These are phyloP conservation scores for Phyllosticta capitalensis DNA, from an alignment of 2,329 filamentous ascomycete genomes.

Conservation along the genomic window DNA sequence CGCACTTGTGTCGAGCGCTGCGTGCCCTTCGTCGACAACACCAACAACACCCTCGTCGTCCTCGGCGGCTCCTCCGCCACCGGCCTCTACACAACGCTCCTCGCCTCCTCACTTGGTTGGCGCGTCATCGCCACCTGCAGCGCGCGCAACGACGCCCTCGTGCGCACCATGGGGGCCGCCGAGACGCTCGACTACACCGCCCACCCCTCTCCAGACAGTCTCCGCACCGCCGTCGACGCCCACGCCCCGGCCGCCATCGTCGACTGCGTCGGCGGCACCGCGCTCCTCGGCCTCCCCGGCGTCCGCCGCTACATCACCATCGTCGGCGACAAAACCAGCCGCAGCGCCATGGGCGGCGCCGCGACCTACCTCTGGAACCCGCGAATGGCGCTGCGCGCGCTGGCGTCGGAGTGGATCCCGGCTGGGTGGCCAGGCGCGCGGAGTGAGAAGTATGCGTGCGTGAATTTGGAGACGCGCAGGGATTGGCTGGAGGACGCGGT, in stretches of 20 bases:
- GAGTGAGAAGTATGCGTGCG: not conserved
- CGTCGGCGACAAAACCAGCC: slow-evolving; percentile 27
- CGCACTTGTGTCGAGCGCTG: slow-evolving; percentile 25
- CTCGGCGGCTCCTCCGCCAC: slow-evolving; percentile 24
- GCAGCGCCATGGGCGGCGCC: slow-evolving; percentile 30
- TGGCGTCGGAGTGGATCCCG: not conserved
- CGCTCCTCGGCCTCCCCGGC: slow-evolving; percentile 29
- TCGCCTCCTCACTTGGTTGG: slow-evolving; percentile 30
- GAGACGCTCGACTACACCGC: slow-evolving; percentile 32
- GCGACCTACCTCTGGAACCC: slow-evolving; percentile 20
- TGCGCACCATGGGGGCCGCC: slow-evolving; percentile 39
- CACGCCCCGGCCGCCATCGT: slow-evolving; percentile 35
- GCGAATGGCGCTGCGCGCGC: slow-evolving; percentile 1
- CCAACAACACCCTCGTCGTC: slow-evolving; percentile 18
- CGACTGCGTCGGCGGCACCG: slow-evolving; percentile 42
- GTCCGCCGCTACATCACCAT: slow-evolving; percentile 31
- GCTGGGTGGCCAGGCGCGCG: not conserved
- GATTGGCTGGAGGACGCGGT: not conserved
- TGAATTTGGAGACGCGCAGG: slow-evolving; percentile 1
- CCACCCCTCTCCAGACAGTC: slow-evolving; percentile 21
- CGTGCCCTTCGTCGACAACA: slow-evolving; percentile 8
- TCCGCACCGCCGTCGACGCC: slow-evolving; percentile 23
- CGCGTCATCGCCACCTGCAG: slow-evolving; percentile 42
- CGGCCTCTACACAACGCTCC: slow-evolving; percentile 27
- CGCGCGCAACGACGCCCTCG: slow-evolving; percentile 36